Base-by-base conservation (phyloP, 2,329 filamentous ascomycete genomes). In the Neurospora sp. region DNA sequence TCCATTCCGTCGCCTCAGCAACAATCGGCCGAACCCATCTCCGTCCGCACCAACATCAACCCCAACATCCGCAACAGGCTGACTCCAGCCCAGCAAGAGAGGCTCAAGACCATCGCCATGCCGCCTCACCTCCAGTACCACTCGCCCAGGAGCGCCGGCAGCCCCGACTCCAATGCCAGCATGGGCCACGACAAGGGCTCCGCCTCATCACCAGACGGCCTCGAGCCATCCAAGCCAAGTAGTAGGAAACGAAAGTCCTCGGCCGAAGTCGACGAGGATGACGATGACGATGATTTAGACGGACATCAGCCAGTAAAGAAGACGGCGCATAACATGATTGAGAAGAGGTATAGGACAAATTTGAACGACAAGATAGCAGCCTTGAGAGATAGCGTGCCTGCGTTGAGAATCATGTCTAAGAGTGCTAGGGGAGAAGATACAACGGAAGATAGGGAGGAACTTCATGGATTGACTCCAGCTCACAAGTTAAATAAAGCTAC, bases 401-500 rank as follows among this genome's bases (percentile, higher is more conserved):
- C 92, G 79, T 83, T 98, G 70, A 89, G 94, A 67, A 92, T 93
- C 75, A 92, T 94, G 87, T 89, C 89, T 43, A 92, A 92, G 82
- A 90, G 86, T 75, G 87, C 86, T 66, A 83, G 83, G 70, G 90
- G 88, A 46, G 89, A 91, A 75, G 90, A 92, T 73, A 84, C 89
- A 0, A 88, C 87, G 0, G 89, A 90, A 71, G 92, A 95, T 74
- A 88, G 91, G 41, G 92, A 96, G 74, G 92, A 96, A 70, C 84
- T 91, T 17, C 90, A 96, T 75, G 93, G 93, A 68, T 83, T 96
- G 68, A 91, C 93, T 2, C 92, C 93, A 0, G 93, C 93, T 6
- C 94, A 96, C 82, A 98, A 98, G 80, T 84, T 97, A 37, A 98
- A 98, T 83, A 98, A 98, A 80, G 95, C 95, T n/a, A 97, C 94